These are phyloP conservation scores for Ceraceosorus guamensis DNA, from an alignment of 1,284 basidiomycete genomes.

Conservation along the genomic window DNA sequence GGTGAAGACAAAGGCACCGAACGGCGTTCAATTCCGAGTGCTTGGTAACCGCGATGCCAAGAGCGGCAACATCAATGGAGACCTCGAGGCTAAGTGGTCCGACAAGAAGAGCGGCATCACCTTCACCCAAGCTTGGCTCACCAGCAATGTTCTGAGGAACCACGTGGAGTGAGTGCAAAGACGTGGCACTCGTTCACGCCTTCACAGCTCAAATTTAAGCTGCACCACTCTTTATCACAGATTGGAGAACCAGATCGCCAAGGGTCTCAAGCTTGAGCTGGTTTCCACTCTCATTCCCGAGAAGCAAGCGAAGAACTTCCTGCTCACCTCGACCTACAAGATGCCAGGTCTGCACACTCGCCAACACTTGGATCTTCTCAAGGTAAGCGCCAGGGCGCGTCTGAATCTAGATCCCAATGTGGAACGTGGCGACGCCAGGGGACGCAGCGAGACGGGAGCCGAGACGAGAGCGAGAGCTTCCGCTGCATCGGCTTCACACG, in stretches of 20 bases:
- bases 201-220: too few relatives aligned
- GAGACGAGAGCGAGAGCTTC: too few relatives aligned
- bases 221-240: background rate
- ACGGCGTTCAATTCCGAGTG: conserved; percentile 51
- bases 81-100: conserved; percentile 48
- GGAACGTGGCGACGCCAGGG: too few relatives aligned
- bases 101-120: conserved; percentile 47
- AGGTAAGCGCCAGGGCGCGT: conserved; percentile 56
- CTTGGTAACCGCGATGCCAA: conserved; percentile 47
- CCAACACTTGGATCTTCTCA: conserved; percentile 86
- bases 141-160: conserved; percentile 73
- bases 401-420: background rate
- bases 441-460: too few relatives aligned
- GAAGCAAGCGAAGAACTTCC: conserved; percentile 61
- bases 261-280: conserved; percentile 90
- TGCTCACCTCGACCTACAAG: conserved; percentile 81
- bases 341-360: conserved; percentile 92
- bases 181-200: too few relatives aligned
- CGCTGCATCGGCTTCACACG: too few relatives aligned
- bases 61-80: conserved; percentile 45
- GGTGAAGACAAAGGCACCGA: conserved; percentile 88
- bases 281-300: conserved; percentile 76
- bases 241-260: conserved; percentile 93
- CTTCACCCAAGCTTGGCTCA: conserved; percentile 66
- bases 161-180: conserved; percentile 61